Evolutionary conservation across 306 rosid species (phyloP), one percentile per base, ranked within the genome.

Genomic region (Prunus salicina): DNA sequence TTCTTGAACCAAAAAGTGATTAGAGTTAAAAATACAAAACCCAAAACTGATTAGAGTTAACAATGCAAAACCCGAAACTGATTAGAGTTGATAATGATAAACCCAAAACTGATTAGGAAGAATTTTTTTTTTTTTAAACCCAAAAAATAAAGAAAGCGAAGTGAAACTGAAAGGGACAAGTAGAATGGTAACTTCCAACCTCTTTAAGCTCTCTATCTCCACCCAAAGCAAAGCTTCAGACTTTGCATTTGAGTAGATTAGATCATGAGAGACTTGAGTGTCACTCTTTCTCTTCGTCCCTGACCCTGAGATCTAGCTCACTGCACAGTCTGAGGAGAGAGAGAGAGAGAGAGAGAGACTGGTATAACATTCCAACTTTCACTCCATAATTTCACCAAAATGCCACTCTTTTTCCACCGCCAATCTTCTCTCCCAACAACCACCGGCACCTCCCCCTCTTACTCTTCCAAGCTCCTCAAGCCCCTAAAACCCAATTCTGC

Each of bases 351-450:
- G 22, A 22, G 25, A 24, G 1, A 24, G 2, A 53, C 24, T 10
- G 4, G 19, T 19, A 12, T n/a, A 66, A 69, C 45, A 49, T 52
- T 70, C 22, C 64, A 6, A 25, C 58, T 69, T 68, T 47, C 25
- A n/a, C 51, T 4, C 56, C 45, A 0, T 7, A 8, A 53, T 46
- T 66, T 77, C 25, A 72, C 75, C 25, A 47, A 83, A 72, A 83
- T 79, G 83, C 81, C 83, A 58, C 75, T 79, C 62, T 83, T 83
- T 53, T 79, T 60, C 19, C 79, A 58, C 67, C 79, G 86, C 22
- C 50, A 68, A 3, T 70, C 81, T 6, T 57, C 80, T 22, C 82
- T 78, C 20, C 65, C 71, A 22, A 5, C 67, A 71, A 20, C 41
- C 67, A 28, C 67, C 67, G 15, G 69, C 56, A 5, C 78, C 20